A percentile compares a stretch with the other conserved stretches of the same genome.
Evolutionary conservation across 2,329 filamentous ascomycete species (phyloP).

Genomic region (Cytospora piceicola): DNA sequence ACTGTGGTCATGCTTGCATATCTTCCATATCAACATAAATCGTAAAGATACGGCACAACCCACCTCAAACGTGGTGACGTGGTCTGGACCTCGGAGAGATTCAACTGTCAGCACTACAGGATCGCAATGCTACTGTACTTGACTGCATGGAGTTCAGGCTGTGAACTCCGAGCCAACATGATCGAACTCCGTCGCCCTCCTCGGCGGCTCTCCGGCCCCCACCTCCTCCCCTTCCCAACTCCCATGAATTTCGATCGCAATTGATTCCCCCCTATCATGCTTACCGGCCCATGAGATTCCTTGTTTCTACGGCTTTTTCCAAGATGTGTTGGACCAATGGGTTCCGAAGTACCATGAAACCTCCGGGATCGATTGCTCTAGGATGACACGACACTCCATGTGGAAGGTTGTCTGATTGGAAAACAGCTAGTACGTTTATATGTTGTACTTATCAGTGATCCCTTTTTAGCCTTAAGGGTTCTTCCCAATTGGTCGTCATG

Average conservation of each 20-base stretch:
- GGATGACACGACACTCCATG: neutral
- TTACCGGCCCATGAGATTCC: neutral
- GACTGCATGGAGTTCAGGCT: neutral
- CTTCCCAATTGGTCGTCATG: neutral
- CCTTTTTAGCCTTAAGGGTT: neutral
- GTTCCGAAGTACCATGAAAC: neutral
- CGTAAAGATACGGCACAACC: slow-evolving; percentile 4
- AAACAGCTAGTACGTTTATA: neutral
- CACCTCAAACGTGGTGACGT: neutral
- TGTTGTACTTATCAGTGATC: neutral
- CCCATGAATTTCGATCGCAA: neutral
- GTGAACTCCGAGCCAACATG: slow-evolving; percentile 10
- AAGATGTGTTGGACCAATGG: neutral
- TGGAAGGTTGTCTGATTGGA: neutral
- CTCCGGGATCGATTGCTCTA: neutral
- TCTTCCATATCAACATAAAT: neutral
- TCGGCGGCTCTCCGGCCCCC: neutral
- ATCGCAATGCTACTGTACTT: neutral
- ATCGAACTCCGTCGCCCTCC: neutral
- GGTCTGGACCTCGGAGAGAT: neutral
- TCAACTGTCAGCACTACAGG: slow-evolving; percentile 6
- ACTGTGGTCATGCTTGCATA: neutral
- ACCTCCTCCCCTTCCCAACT: neutral
- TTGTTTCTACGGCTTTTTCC: neutral
- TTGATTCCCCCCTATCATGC: neutral